Evolutionary conservation across 2,329 filamentous ascomycete species (phyloP), one percentile per base, ranked within the genome.

Genomic region (Botryotinia convoluta): DNA sequence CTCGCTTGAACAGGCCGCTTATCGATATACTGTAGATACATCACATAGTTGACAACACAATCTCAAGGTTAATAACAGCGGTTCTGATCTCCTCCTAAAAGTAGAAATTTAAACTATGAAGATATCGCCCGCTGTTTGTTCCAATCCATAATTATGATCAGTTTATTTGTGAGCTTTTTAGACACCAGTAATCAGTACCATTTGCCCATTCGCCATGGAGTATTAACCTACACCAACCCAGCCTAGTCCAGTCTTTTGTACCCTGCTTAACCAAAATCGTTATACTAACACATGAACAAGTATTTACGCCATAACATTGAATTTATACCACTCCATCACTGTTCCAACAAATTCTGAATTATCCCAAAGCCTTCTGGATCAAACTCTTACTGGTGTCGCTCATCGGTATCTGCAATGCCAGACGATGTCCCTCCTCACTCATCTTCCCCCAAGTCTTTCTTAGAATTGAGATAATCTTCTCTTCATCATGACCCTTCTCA

Each of bases 371-470:
- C 82, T 87, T 92, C 70, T 83, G 85, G 74, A 93, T 87, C 81
- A 94, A 82, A 75, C 81, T 84, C 82, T 85, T 87, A 71, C 88
- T 90, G 76, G 88, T 84, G 32, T 90, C 90, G 71, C 88, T 90
- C 83, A 93, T 86, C 26, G 88, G 83, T 83, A 94, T 90, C 75
- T 84, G 82, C 77, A 93, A 79, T n/a, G 92, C 92, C 81, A 93
- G 81, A 77, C 87, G 85, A 75, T 86, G 84, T 0, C 91, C 92
- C 73, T 82, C 82, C 51, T 87, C 85, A 67, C 88, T 89, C 91
- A 93, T 94, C 85, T 94, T 94, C 65, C 79, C 89, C 91, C 91
- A 93, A 22, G 91, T 93, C 87, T 93, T 93, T 77, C 84, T 84
- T 81, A 94, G 80, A 76, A 94, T 93, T 29, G 83, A 84, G 32